Evolutionary conservation across 495 filamentous ascomycete species (phyloP), one percentile per base, ranked within the genome.

Genomic region (Podospora fimiseda): DNA sequence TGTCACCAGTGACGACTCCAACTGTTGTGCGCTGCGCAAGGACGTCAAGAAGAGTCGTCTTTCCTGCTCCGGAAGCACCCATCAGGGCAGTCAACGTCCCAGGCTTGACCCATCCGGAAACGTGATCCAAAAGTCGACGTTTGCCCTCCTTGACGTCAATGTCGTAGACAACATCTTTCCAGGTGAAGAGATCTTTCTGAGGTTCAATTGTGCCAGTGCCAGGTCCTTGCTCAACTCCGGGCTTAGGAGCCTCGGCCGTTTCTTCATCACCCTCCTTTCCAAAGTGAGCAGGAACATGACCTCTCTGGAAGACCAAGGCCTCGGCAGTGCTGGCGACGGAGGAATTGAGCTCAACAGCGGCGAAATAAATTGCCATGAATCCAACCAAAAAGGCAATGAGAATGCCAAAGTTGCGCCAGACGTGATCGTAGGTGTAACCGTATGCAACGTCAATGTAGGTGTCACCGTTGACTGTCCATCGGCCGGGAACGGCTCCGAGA

Each of bases 371-470:
- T n/a, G 80, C 51, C 50, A 90, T 76, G 58, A 89, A 90, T 5
- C 84, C 70, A 21, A 87, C 72, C 2, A 76, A 78, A 46, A 87
- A 89, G 11, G 79, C 85, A 24, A 87, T 74, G 39, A 89, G 60
- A 23, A 90, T 83, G 46, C 85, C 87, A 60, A 88, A 87, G 62
- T 92, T 90, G 15, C 88, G 80, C 88, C 88, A 90, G 11, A 89
- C 65, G 61, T 93, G 80, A 18, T 64, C 57, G 7, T 82, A 79
- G 8, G 70, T 77, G 59, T 89, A 90, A 2, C 45, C 40, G 38
- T 76, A 70, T 55, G 80, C 85, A 14, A 75, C 72, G 9, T 66
- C 58, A 19, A 90, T 62, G 60, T 89, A 93, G 21, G 74, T 70
- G n/a, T 72, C 67, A 1, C 88, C 88, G 11, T 71, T 60, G 24